Base-by-base conservation (phyloP, 257 asterid species). In the Solanum stenotomum region DNA sequence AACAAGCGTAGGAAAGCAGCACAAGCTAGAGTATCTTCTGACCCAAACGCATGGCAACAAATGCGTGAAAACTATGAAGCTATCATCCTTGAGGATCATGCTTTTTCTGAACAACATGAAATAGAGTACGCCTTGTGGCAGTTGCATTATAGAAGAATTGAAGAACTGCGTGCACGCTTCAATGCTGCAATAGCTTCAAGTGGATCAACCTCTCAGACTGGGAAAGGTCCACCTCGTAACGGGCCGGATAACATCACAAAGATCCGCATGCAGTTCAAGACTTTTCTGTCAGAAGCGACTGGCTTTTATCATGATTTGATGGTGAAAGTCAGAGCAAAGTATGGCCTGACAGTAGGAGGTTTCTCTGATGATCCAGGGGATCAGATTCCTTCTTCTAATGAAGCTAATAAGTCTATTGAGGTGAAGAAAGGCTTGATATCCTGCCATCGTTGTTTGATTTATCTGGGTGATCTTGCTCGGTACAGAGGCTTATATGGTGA, bases 381-480 rank as follows among this genome's bases (percentile, higher is more conserved):
- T 91, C 96, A 93, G 88, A 89, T 86, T 68, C 91, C 94, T 14
- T 65, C 89, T 82, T 90, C 93, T 34, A 93, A 93, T 92, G 96
- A 95, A 89, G 98, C 94, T 42, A 89, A 87, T 72, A 94, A 93
- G 91, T 90, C 94, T 46, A 85, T 95, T 34, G 98, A 95, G 86
- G 87, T 91, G 90, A 94, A 95, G 90, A 96, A 94, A 86, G 96
- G 99, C 87, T 91, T 94, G 92, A 89, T 95, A 85, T 96, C 99
- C 20, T 96, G 99, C 90, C 98, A 97, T 83, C 98, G 98, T 6
- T 96, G 99, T 88, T 89, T 97, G 93, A 96, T 97, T 87, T 97
- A 97, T 91, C 91, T 97, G 88, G 99, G 99, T 65, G 99, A 97
- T 91, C 97, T 97, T 89, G 97, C 99, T 86, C 99, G 99, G 52